phyloP scores from a whole-genome alignment of 2,329 filamentous ascomycete species.

The Metarhizium sp. region DNA sequence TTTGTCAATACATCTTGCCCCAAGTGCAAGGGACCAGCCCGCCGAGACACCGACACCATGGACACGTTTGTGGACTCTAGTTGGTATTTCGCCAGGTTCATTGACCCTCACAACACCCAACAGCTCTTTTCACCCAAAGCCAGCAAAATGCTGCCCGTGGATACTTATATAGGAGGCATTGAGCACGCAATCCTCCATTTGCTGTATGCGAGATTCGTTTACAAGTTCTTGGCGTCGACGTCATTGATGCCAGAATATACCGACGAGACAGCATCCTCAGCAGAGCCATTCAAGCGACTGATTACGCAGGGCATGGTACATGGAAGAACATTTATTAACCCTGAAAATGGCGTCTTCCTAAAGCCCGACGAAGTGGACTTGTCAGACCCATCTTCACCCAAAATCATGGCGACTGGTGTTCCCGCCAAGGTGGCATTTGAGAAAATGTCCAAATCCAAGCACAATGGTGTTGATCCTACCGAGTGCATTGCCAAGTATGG shows the following conservation, averaged over 20 bases:
- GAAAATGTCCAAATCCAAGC: constrained; percentile 94
- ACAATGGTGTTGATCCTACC: constrained; percentile 81
- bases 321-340: constrained; percentile 72
- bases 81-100: constrained; percentile 82
- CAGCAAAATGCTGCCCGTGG: constrained; percentile 60
- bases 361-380: constrained; percentile 66
- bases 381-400: constrained; percentile 43
- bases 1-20: constrained; percentile 74
- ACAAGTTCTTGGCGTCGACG: constrained; percentile 67
- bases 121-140: constrained; percentile 52
- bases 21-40: constrained; percentile 58
- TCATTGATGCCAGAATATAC: constrained; percentile 32
- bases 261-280: constrained; percentile 24
- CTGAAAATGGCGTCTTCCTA: constrained; percentile 65
- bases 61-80: constrained; percentile 94
- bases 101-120: constrained; percentile 57
- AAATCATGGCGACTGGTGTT: constrained; percentile 52
- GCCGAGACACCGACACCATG: constrained; percentile 88
- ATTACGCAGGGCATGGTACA: constrained; percentile 92
- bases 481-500: constrained; percentile 65
- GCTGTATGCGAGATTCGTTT: constrained; percentile 82
- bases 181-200: constrained; percentile 88
- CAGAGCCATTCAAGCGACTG: constrained; percentile 74
- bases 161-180: constrained; percentile 81
- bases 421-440: constrained; percentile 59